Evolutionary conservation across 2,329 filamentous ascomycete species (phyloP), one percentile per base, ranked within the genome.

Genomic region (Clonostachys sp.): DNA sequence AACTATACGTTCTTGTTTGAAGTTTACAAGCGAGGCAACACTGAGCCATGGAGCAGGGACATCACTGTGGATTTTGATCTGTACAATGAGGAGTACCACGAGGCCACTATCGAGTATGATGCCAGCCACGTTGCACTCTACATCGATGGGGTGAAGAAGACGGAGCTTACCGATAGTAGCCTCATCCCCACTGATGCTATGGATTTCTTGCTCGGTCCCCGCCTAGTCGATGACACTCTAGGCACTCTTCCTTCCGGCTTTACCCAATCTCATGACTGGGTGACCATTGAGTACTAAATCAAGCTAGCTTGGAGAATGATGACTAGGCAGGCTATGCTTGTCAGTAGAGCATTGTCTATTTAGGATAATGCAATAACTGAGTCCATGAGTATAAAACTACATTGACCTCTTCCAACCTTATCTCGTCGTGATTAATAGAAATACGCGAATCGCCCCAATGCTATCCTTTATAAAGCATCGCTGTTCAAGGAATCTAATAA

Each of bases 201-300:
- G 51, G 48, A 55, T 13, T 42, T 55, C 18, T 12, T 55, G 5
- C 48, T 55, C 5, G 53, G 53, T 2, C 45, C 50, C 9, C 51
- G 53, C 10, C 48, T 53, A 5, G 50, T 55, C 6, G 24, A 30
- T 30, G 24, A 30, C 24, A 16, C 39, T 9, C 48, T 50, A 10
- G 45, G 49, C 6, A 5, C 35, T 1, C 33, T 55, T n/a, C 30
- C 44, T 3, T 30, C 45, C 5, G 50, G 48, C 5, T 53, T 55
- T 16, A 53, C 51, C 5, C 44, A 55, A 40, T 53, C 50, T 2
- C 50, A 53, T 30, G 48, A 49, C n/a, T 55, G 50, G 51, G 53
- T 55, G 8, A 45, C 52, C 18, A 58, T 54, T 5, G 14, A n/a
- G 7, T 39, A 39, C 36, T 39, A 39, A 12, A 30, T 30, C 2